Percentiles rank a stretch among this genome's conserved stretches.
phyloP scores from a whole-genome alignment of 176 grass and related monocot species.

The Triticum turgidum region DNA sequence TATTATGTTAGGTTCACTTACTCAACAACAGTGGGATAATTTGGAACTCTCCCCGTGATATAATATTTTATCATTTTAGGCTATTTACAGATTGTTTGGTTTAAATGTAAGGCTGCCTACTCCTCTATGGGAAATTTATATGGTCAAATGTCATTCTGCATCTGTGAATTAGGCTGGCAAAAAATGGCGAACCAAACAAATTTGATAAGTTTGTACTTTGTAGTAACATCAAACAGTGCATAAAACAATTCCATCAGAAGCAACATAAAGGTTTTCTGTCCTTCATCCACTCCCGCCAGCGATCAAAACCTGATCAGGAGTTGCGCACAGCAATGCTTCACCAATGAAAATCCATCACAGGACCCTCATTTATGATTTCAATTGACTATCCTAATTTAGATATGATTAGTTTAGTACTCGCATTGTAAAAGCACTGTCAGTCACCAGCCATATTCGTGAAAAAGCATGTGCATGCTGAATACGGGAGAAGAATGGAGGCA shows the following conservation, averaged over 20 bases:
- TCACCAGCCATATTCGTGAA: neutral
- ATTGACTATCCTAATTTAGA: neutral
- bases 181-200: neutral
- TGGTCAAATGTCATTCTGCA: neutral
- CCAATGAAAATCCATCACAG: neutral
- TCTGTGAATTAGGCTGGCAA: neutral
- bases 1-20: neutral
- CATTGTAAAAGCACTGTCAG: neutral
- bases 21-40: neutral
- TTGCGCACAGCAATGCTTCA: neutral
- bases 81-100: neutral
- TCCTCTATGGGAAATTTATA: neutral
- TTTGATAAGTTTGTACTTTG: neutral
- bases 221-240: neutral
- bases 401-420: neutral
- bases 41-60: neutral
- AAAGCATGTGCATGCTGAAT: slow-evolving; percentile 11
- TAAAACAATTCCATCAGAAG: slow-evolving; percentile 2
- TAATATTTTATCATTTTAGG: neutral
- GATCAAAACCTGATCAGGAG: neutral
- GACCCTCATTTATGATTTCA: neutral
- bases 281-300: neutral
- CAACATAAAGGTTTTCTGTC: neutral
- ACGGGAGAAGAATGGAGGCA: slow-evolving; percentile 6
- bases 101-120: neutral